Base-by-base conservation (phyloP, 495 filamentous ascomycete genomes). In the Chaetomium fimeti region DNA sequence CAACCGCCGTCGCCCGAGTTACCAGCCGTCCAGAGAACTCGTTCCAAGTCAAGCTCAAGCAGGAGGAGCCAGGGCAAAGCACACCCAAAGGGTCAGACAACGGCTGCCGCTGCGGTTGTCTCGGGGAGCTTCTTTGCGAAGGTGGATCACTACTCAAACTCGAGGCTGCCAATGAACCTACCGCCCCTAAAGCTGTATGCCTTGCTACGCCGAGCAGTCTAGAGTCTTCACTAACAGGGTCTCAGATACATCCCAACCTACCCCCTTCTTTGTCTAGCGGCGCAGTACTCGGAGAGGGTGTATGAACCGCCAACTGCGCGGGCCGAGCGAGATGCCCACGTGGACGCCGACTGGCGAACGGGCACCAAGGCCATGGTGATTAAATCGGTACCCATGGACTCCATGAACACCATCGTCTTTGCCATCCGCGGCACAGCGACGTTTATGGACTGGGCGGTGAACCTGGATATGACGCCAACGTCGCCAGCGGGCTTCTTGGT, bases 281-380 rank as follows among this genome's bases (percentile, higher is more conserved):
- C 89, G 0, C 82, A 85, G 60, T 92, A 91, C 71, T 89, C 91
- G 1, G 81, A 86, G 63, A 78, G 82, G 18, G 91, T 87, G 11
- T 94, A 94, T 72, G 78, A 82, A 13, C 85, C 82, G 48, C 88
- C 89, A 0, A 71, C 70, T 0, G 82, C 22, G 32, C 43, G 82
- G 0, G 73, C 72, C 40, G 87, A 90, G 73, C 77, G 79, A 28
- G 83, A 89, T 51, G 80, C 85, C 1, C 89, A 88, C 67, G 78
- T 92, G 32, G 77, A 85, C 16, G 84, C 87, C 1, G 85, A 92
- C 69, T 90, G 85, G 85, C 82, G 78, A 27, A 79, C 82, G 0
- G 89, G 90, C 18, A 88, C 89, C 24, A 94, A 94, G 72, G 88
- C 90, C 24, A 92, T 92, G 88, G 84, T 91, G 28, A 86, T 94